Conservation (phyloP, 202 grass and related monocot species). For the Schoenoplectus tabernaemontani region DNA sequence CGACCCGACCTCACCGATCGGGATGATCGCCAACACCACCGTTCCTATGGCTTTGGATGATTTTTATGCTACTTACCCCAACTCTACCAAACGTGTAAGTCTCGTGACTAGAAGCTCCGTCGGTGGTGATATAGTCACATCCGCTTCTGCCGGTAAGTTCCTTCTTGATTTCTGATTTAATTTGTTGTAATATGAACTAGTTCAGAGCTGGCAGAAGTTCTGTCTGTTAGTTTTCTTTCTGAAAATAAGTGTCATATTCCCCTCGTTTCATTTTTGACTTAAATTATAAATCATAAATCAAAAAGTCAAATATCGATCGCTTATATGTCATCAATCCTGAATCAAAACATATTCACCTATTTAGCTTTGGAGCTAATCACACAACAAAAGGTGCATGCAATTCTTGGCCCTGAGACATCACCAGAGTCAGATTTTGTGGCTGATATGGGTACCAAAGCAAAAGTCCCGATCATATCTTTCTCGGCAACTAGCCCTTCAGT, state of each 20-base stretch:
- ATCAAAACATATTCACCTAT: too few species aligned
- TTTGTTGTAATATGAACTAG: too few species aligned
- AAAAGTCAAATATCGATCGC: too few species aligned
- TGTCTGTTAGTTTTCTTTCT: too few species aligned
- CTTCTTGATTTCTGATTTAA: neutral
- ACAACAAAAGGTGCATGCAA: slow-evolving; percentile 38
- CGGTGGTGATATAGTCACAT: neutral
- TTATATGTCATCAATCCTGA: too few species aligned
- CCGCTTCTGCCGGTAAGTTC: neutral
- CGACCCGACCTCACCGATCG: neutral
- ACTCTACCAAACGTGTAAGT: neutral
- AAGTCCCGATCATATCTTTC: slow-evolving; percentile 60
- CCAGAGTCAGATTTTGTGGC: slow-evolving; percentile 53
- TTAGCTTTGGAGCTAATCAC: slow-evolving; percentile 49
- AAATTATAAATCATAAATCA: too few species aligned
- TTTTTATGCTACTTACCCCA: neutral
- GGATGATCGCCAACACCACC: neutral
- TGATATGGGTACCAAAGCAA: slow-evolving; percentile 40
- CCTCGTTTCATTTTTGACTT: too few species aligned
- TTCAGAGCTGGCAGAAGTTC: too few species aligned
- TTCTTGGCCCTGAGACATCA: slow-evolving; percentile 63
- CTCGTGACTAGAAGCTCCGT: neutral
- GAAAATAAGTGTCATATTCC: too few species aligned
- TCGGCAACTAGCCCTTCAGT: slow-evolving; percentile 75
- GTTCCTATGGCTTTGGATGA: neutral